Percentiles rank a stretch among this genome's conserved stretches.
These are phyloP conservation scores for Malus hybrid DNA, from an alignment of 331 rosid genomes.

Conservation along the genomic window DNA sequence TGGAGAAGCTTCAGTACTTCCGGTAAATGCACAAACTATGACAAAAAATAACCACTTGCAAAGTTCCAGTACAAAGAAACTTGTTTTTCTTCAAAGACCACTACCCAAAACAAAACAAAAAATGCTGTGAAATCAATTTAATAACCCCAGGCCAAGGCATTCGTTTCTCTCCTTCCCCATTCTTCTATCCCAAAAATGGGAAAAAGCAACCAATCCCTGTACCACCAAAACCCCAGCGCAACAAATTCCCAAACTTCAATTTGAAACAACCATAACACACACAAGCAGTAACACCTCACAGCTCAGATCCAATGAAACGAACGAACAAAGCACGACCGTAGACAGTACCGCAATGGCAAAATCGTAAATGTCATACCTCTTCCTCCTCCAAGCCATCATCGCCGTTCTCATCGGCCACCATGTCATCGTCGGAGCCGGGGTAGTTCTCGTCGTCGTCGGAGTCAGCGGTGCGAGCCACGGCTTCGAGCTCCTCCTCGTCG, in stretches of 20 bases:
- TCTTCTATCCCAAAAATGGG: not conserved
- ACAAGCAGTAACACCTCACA: not conserved
- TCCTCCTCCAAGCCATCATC: constrained; percentile 35
- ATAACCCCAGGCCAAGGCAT: not conserved
- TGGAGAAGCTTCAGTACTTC: not conserved
- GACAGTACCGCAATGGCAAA: not conserved
- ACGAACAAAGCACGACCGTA: not conserved
- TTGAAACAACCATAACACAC: not conserved
- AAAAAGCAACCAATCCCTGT: not conserved
- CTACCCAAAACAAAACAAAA: not conserved
- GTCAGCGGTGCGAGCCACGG: constrained; percentile 77
- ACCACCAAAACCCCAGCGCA: not conserved
- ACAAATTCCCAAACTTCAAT: not conserved
- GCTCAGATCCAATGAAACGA: constrained; percentile 7
- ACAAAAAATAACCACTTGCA: not conserved
- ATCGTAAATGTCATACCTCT: constrained; percentile 27
- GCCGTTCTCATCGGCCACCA: constrained; percentile 31
- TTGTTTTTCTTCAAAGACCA: not conserved
- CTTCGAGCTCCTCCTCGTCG: constrained; percentile 87
- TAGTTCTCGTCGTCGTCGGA: constrained; percentile 46
- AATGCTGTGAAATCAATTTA: not conserved
- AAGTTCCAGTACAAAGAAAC: not conserved
- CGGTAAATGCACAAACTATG: not conserved
- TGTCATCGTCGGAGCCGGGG: constrained; percentile 30
- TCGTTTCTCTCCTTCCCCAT: not conserved